These are phyloP conservation scores for Solanum hybrid DNA, from an alignment of 305 asterid genomes.

Conservation along the genomic window DNA sequence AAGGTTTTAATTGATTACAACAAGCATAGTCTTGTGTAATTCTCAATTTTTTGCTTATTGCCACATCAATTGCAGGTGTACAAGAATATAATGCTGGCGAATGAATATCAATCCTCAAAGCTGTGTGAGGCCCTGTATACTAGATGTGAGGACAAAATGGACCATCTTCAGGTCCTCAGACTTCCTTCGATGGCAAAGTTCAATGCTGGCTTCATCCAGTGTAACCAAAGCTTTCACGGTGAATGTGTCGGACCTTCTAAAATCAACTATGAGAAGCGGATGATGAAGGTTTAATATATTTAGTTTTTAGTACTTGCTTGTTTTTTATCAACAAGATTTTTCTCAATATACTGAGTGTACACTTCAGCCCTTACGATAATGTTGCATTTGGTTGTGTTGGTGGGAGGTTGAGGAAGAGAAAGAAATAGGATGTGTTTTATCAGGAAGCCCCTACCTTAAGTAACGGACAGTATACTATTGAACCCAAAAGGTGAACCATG, in stretches of 20 bases:
- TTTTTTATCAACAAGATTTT: background rate
- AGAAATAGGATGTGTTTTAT: background rate
- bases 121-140: slow-evolving; percentile 77
- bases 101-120: slow-evolving; percentile 84
- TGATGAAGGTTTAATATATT: slow-evolving; percentile 59
- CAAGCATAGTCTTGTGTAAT: background rate
- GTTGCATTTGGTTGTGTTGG: background rate
- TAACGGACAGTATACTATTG: background rate
- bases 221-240: slow-evolving; percentile 81
- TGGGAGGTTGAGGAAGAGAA: background rate
- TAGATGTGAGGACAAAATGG: slow-evolving; percentile 93
- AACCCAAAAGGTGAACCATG: background rate
- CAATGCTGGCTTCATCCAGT: slow-evolving; percentile 88
- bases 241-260: slow-evolving; percentile 96
- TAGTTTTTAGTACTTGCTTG: background rate
- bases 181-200: slow-evolving; percentile 99
- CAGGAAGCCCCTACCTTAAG: background rate
- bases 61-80: slow-evolving; percentile 43
- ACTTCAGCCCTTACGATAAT: background rate
- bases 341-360: background rate
- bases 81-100: slow-evolving; percentile 58
- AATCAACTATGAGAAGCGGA: slow-evolving; percentile 72
- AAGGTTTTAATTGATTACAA: slow-evolving; percentile 37
- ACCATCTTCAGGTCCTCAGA: slow-evolving; percentile 89
- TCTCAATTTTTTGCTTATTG: slow-evolving; percentile 18